Evolutionary conservation across 768 basidiomycete genomes (phyloP).

Genomic region (Hypholoma sublateritium): DNA sequence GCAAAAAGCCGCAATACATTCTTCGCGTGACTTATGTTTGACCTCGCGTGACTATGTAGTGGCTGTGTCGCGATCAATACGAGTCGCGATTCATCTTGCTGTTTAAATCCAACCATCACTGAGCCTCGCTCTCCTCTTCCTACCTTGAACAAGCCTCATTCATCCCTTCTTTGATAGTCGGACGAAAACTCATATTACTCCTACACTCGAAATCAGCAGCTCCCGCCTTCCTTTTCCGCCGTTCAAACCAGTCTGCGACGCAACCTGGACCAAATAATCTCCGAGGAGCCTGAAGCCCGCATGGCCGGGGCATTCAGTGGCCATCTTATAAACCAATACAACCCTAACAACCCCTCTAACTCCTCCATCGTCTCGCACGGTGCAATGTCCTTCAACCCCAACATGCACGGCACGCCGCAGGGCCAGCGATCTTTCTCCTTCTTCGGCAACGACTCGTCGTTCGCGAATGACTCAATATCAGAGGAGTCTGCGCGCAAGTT

Average conservation of each 20-base stretch:
- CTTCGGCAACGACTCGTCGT: conserved; percentile 4
- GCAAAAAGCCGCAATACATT: neutral
- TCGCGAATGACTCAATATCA: conserved; percentile 40
- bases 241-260: neutral
- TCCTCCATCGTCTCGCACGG: conserved; percentile 46
- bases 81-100: neutral
- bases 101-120: neutral
- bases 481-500: conserved; percentile 68
- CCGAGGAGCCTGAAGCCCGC: neutral
- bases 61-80: neutral
- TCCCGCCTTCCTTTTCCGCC: too few species aligned
- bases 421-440: conserved; percentile 30
- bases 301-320: conserved; percentile 66
- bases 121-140: neutral
- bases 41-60: neutral
- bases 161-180: neutral
- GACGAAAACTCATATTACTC: too few species aligned
- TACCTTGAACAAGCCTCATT: neutral
- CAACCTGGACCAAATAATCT: neutral
- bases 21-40: neutral
- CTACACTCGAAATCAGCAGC: too few species aligned
- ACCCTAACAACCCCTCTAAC: conserved; percentile 28
- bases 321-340: conserved; percentile 52
- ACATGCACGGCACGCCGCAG: conserved; percentile 53
- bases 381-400: conserved; percentile 59